Conservation (phyloP, 495 filamentous ascomycete species). For the Pseudoneurospora amorphoporcata region DNA sequence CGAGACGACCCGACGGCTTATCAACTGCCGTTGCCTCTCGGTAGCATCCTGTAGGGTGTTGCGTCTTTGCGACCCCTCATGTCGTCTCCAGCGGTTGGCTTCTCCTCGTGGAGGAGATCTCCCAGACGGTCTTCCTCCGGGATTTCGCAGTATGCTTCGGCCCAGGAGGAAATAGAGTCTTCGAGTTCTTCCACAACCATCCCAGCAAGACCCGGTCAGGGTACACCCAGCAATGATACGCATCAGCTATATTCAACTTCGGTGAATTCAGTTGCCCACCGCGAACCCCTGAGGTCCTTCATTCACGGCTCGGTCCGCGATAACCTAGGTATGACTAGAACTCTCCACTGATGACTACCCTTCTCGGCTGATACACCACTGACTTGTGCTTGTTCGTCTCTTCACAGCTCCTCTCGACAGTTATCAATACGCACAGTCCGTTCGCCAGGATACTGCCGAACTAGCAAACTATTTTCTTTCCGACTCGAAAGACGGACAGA, state of each 20-base stretch:
- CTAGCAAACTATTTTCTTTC: constrained; percentile 80
- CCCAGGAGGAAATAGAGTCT: constrained; percentile 15
- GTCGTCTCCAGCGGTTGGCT: constrained; percentile 24
- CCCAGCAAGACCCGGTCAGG: constrained; percentile 4
- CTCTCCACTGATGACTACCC: constrained; percentile 8
- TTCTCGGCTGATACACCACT: background rate
- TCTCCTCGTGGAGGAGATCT: constrained; percentile 28
- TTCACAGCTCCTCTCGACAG: constrained; percentile 44
- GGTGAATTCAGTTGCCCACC: constrained; percentile 32
- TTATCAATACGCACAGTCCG: constrained; percentile 60
- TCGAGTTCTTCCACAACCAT: constrained; percentile 8
- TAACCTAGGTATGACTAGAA: constrained; percentile 42
- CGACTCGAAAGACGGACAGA: constrained; percentile 38
- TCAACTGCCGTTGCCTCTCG: background rate
- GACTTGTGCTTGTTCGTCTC: background rate
- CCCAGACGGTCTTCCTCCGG: constrained; percentile 23
- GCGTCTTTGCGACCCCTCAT: constrained; percentile 5
- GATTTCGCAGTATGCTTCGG: constrained; percentile 20
- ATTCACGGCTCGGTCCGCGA: constrained; percentile 64
- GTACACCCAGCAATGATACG: constrained; percentile 13
- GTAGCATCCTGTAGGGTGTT: background rate
- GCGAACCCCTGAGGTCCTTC: constrained; percentile 68
- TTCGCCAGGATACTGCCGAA: constrained; percentile 86
- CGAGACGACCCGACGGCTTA: background rate
- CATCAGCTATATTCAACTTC: constrained; percentile 28